Percentiles rank a stretch among this genome's conserved stretches.
phyloP scores from a whole-genome alignment of 2,329 filamentous ascomycete species.

The Tolypocladium cylindrosporum region DNA sequence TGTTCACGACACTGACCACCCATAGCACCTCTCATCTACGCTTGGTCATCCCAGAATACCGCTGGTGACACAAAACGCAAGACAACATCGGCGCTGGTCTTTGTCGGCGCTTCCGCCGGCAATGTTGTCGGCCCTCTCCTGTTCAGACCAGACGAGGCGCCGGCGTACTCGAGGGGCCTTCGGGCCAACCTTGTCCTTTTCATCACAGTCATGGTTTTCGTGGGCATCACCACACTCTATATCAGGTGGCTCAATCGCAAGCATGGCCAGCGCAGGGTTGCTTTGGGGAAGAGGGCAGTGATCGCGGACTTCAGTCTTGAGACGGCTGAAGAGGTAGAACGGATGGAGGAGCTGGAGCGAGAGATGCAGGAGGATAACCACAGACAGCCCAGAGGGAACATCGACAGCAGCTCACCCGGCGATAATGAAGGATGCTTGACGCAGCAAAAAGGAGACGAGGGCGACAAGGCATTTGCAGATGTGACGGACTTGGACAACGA shows the following conservation, averaged over 20 bases:
- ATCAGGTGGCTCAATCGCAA: conserved; percentile 42
- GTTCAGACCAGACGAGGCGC: conserved; percentile 43
- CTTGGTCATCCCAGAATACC: conserved; percentile 53
- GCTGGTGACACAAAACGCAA: conserved; percentile 63
- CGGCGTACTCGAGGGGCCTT: conserved; percentile 38
- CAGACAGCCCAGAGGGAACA: conserved; percentile 5
- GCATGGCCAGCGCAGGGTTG: conserved; percentile 43
- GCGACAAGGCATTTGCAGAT: conserved; percentile 30
- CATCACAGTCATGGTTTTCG: conserved; percentile 44
- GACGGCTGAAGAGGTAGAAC: conserved; percentile 30
- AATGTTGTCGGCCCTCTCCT: conserved; percentile 58
- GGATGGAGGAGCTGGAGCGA: conserved; percentile 20
- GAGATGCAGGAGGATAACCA: conserved; percentile 7
- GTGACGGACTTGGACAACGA: conserved; percentile 52
- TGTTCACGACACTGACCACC: conserved; percentile 4
- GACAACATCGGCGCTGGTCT: conserved; percentile 52
- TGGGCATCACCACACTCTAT: conserved; percentile 30
- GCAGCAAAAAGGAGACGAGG: conserved; percentile 4
- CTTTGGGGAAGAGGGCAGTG: conserved; percentile 48
- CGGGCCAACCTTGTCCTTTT: conserved; percentile 53
- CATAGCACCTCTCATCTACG: conserved; percentile 45
- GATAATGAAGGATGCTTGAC: conserved; percentile 3
- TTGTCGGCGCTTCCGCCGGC: conserved; percentile 54
- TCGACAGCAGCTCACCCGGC: conserved; percentile 5
- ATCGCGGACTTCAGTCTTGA: conserved; percentile 51